Evolutionary conservation across 1,284 basidiomycete species (phyloP).

Genomic region (Pseudozyma tsukubaensis): DNA sequence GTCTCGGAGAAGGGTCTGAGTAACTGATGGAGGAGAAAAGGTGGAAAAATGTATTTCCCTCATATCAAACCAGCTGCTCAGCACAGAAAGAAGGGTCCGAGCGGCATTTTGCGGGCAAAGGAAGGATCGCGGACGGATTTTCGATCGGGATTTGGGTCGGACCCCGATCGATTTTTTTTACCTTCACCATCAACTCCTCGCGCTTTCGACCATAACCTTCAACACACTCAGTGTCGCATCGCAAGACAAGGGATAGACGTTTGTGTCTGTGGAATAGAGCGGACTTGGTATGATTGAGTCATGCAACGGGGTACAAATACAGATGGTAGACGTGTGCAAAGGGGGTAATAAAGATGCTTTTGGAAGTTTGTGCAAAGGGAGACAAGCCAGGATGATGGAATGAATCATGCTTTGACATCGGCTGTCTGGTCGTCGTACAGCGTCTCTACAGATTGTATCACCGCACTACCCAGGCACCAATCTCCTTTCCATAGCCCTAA

Average conservation of each 20-base stretch:
- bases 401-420: too few species aligned
- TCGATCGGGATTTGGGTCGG: constrained; percentile 1
- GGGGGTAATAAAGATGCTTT: neutral
- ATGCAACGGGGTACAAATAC: neutral
- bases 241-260: too few species aligned
- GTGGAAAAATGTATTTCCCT: constrained; percentile 28
- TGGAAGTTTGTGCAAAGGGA: too few species aligned
- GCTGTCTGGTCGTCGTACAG: constrained; percentile 24
- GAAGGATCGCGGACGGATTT: neutral
- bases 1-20: neutral
- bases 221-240: too few species aligned
- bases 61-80: too few species aligned
- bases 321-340: neutral
- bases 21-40: neutral
- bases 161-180: neutral
- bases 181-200: neutral
- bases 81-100: neutral
- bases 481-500: constrained; percentile 79
- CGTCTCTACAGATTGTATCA: constrained; percentile 71
- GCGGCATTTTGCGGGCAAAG: neutral
- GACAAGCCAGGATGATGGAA: too few species aligned
- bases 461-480: constrained; percentile 86
- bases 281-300: too few species aligned
- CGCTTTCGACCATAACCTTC: too few species aligned
- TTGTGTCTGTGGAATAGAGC: too few species aligned